A percentile compares a stretch with the other conserved stretches of the same genome.
phyloP scores from a whole-genome alignment of 2,329 filamentous ascomycete genomes.

The Aspergillus brasiliensis region DNA sequence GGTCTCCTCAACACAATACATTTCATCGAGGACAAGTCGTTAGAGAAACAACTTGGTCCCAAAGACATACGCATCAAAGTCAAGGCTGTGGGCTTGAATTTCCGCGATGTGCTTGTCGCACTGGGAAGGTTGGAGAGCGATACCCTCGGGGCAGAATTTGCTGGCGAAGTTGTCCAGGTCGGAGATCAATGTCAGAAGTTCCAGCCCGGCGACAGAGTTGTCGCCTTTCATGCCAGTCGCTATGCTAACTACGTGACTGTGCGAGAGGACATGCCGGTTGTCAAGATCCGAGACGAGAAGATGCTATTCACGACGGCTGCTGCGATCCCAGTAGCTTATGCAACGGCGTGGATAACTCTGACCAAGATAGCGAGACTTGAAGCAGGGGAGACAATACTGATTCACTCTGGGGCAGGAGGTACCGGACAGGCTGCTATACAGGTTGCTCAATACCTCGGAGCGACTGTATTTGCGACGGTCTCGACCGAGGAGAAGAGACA shows the following conservation, averaged over 20 bases:
- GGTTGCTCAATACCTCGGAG: conserved; percentile 26
- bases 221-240: background rate
- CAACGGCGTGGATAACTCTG: conserved; percentile 8
- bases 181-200: background rate
- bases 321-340: conserved; percentile 7
- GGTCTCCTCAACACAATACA: conserved; percentile 24
- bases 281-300: background rate
- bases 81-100: conserved; percentile 28
- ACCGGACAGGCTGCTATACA: conserved; percentile 33
- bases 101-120: conserved; percentile 19
- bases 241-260: conserved; percentile 27
- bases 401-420: conserved; percentile 32
- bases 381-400: conserved; percentile 24
- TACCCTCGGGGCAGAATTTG: background rate
- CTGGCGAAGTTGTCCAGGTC: conserved; percentile 1
- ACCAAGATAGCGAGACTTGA: conserved; percentile 20
- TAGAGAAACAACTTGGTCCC: background rate
- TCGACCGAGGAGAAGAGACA: conserved; percentile 27
- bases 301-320: conserved; percentile 4
- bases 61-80: conserved; percentile 28
- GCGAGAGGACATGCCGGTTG: conserved; percentile 9
- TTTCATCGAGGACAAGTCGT: conserved; percentile 18
- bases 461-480: conserved; percentile 28
- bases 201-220: conserved; percentile 28
- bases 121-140: background rate